Percentiles rank a stretch among this genome's conserved stretches.
Conservation (phyloP, 441 rosid species). For the Kokia cookei region DNA sequence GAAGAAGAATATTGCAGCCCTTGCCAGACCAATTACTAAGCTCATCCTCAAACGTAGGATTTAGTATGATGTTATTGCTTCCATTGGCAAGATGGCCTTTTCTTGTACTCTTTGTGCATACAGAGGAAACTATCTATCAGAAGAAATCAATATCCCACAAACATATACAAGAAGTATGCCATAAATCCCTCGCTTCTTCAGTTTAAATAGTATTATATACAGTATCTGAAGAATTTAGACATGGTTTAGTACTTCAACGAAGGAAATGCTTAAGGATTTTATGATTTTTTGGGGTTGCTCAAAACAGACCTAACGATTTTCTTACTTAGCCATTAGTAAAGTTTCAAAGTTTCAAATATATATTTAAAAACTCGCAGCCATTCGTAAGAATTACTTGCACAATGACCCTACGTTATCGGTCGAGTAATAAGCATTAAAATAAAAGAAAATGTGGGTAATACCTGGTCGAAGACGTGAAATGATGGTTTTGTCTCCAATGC, state of each 20-base stretch:
- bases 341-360: not conserved
- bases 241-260: not conserved
- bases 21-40: constrained; percentile 63
- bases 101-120: constrained; percentile 13
- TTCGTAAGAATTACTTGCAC: not conserved
- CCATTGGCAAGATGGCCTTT: constrained; percentile 7
- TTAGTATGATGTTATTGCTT: constrained; percentile 44
- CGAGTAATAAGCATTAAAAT: not conserved
- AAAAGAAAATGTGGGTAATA: not conserved
- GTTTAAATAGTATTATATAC: too few relatives aligned
- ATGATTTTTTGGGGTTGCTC: not conserved
- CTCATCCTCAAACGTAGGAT: constrained; percentile 54
- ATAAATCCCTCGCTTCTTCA: not conserved
- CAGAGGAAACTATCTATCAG: not conserved
- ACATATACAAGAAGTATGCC: not conserved
- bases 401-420: not conserved
- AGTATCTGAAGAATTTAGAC: not conserved
- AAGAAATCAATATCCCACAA: not conserved
- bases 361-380: not conserved
- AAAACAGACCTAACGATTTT: not conserved
- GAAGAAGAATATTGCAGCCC: constrained; percentile 58
- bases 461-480: constrained; percentile 7
- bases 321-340: not conserved
- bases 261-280: not conserved
- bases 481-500: constrained; percentile 1